These are phyloP conservation scores for Pseudonectria buxi DNA, from an alignment of 2,329 filamentous ascomycete species.

Conservation along the genomic window DNA sequence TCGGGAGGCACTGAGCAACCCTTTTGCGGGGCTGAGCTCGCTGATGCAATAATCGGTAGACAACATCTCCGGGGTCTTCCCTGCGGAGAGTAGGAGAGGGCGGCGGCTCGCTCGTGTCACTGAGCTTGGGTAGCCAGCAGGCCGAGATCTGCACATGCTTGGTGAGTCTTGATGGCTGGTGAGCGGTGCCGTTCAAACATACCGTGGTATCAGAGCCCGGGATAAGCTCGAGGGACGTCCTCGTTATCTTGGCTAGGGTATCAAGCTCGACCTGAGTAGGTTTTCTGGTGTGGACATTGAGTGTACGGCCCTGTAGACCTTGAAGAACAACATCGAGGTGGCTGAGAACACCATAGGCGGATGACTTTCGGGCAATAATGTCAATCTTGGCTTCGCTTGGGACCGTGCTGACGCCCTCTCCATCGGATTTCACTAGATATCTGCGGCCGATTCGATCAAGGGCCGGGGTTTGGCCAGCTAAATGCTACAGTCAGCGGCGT, in stretches of 20 bases:
- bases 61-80: slow-evolving; percentile 38
- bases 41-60: slow-evolving; percentile 38
- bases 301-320: slow-evolving; percentile 17
- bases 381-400: slow-evolving; percentile 17
- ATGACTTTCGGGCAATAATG: slow-evolving; percentile 25
- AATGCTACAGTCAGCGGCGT: no score
- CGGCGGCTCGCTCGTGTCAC: not conserved
- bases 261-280: slow-evolving; percentile 18
- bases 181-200: slow-evolving; percentile 2
- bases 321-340: slow-evolving; percentile 27
- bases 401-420: slow-evolving; percentile 22
- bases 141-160: slow-evolving; percentile 26
- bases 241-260: slow-evolving; percentile 28
- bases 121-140: slow-evolving; percentile 35
- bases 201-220: slow-evolving; percentile 13
- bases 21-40: slow-evolving; percentile 1
- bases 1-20: not conserved
- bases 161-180: slow-evolving; percentile 5
- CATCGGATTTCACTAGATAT: slow-evolving; percentile 24
- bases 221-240: slow-evolving; percentile 21
- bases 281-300: slow-evolving; percentile 16
- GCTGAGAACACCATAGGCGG: slow-evolving; percentile 27
- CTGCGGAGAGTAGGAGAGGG: slow-evolving; percentile 7
- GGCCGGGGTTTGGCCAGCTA: slow-evolving; percentile 10
- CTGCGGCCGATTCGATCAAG: slow-evolving; percentile 23